Evolutionary conservation across 345 rosid species (phyloP).

Genomic region (Brassica juncea): DNA sequence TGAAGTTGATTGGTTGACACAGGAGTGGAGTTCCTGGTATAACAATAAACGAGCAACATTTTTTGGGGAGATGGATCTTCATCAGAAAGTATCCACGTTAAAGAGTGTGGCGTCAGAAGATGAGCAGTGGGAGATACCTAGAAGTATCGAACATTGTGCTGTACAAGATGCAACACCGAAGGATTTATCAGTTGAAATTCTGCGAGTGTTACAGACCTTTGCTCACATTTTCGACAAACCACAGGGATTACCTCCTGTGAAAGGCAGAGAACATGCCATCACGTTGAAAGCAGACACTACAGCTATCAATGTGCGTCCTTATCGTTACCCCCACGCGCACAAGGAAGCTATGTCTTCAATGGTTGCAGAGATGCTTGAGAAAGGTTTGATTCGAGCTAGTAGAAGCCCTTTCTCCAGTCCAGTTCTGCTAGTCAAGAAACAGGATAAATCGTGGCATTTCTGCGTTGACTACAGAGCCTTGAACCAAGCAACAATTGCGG

Average conservation of each 20-base stretch:
- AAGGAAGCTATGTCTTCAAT: not conserved
- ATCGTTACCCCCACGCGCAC: not conserved
- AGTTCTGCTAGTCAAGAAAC: not conserved
- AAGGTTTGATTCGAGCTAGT: not conserved
- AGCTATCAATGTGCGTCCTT: not conserved
- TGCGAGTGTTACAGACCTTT: too few relatives aligned
- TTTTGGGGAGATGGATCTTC: too few relatives aligned
- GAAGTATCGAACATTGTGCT: too few relatives aligned
- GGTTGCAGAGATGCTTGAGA: not conserved
- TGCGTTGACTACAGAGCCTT: too few relatives aligned
- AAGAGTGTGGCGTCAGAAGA: too few relatives aligned
- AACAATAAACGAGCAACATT: too few relatives aligned
- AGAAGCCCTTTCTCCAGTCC: not conserved
- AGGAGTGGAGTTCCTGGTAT: not conserved
- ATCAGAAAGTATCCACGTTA: too few relatives aligned
- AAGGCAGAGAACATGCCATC: not conserved
- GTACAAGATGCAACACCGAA: too few relatives aligned
- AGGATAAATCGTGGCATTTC: too few relatives aligned
- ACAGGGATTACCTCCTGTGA: not conserved
- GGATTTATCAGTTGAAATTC: too few relatives aligned
- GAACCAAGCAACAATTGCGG: too few relatives aligned
- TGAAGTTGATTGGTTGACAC: not conserved
- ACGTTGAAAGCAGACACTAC: not conserved
- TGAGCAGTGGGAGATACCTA: too few relatives aligned
- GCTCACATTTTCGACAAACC: not conserved